phyloP scores from a whole-genome alignment of 2,329 filamentous ascomycete genomes.

The Neonectria hederae region DNA sequence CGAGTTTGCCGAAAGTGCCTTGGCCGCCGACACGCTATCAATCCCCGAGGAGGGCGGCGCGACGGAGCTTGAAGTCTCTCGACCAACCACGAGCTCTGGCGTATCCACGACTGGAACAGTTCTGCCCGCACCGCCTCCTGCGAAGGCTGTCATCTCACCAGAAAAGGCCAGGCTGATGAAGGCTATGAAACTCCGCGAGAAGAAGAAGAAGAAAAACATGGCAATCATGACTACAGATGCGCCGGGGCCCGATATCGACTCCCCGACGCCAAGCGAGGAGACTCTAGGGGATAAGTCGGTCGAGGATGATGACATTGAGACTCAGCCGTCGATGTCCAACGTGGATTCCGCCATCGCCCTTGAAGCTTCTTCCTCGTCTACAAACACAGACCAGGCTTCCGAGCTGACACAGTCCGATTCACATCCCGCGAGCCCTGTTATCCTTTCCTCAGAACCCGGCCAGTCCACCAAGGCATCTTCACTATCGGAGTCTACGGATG shows the following conservation, averaged over 20 bases:
- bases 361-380: slow-evolving; percentile 53
- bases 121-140: slow-evolving; percentile 53
- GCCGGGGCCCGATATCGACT: slow-evolving; percentile 29
- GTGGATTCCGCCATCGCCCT: slow-evolving; percentile 66
- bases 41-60: slow-evolving; percentile 45
- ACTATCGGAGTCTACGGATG: slow-evolving; percentile 69
- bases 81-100: slow-evolving; percentile 58
- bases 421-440: slow-evolving; percentile 64
- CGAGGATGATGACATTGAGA: slow-evolving; percentile 39
- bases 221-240: slow-evolving; percentile 39
- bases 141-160: slow-evolving; percentile 72
- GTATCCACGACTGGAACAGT: slow-evolving; percentile 53
- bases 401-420: slow-evolving; percentile 64
- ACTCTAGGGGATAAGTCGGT: slow-evolving; percentile 34
- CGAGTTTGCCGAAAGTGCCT: slow-evolving; percentile 48
- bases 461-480: slow-evolving; percentile 72
- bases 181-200: slow-evolving; percentile 88
- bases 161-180: slow-evolving; percentile 96
- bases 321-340: slow-evolving; percentile 51
- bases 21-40: slow-evolving; percentile 50
- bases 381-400: slow-evolving; percentile 57
- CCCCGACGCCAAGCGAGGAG: slow-evolving; percentile 36
- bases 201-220: slow-evolving; percentile 65
- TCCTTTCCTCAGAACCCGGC: slow-evolving; percentile 63
- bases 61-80: slow-evolving; percentile 35